Evolutionary conservation across 2,329 filamentous ascomycete genomes (phyloP).

Genomic region (Scorias spongiosa): DNA sequence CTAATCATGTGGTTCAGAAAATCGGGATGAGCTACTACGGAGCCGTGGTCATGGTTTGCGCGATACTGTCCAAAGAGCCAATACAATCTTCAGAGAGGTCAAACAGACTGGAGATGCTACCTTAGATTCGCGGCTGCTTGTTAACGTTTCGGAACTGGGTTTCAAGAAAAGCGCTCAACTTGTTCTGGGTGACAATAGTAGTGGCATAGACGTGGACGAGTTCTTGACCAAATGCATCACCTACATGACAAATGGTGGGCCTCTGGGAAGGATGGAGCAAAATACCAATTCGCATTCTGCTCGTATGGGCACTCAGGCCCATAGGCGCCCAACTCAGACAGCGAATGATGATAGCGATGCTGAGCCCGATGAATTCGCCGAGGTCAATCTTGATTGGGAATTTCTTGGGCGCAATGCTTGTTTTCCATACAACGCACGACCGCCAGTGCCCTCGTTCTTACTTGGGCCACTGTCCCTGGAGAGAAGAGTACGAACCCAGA

Average conservation of each 20-base stretch:
- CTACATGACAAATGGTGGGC: constrained; percentile 59
- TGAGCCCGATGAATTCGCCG: constrained; percentile 23
- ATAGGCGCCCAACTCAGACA: constrained; percentile 5
- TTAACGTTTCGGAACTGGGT: constrained; percentile 64
- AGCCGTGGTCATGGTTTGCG: constrained; percentile 35
- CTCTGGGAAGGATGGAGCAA: constrained; percentile 35
- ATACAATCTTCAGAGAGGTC: constrained; percentile 51
- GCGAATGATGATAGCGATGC: constrained; percentile 49
- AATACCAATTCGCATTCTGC: constrained; percentile 12
- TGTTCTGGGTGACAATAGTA: constrained; percentile 54
- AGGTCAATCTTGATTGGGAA: constrained; percentile 70
- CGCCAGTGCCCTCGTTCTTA: constrained; percentile 67
- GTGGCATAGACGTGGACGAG: constrained; percentile 76
- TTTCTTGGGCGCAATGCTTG: constrained; percentile 66
- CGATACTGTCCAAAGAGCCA: constrained; percentile 18
- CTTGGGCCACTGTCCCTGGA: constrained; percentile 80
- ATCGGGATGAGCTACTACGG: constrained; percentile 55
- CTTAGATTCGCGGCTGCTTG: constrained; percentile 74
- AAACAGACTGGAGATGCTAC: constrained; percentile 78
- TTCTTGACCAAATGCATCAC: constrained; percentile 80
- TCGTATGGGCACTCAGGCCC: constrained; percentile 8
- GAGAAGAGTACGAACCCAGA: constrained; percentile 59
- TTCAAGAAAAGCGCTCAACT: constrained; percentile 64
- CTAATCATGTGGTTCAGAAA: constrained; percentile 34
- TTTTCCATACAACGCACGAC: constrained; percentile 56